Conservation (phyloP, 345 rosid species). For the Eutrema japonicum region DNA sequence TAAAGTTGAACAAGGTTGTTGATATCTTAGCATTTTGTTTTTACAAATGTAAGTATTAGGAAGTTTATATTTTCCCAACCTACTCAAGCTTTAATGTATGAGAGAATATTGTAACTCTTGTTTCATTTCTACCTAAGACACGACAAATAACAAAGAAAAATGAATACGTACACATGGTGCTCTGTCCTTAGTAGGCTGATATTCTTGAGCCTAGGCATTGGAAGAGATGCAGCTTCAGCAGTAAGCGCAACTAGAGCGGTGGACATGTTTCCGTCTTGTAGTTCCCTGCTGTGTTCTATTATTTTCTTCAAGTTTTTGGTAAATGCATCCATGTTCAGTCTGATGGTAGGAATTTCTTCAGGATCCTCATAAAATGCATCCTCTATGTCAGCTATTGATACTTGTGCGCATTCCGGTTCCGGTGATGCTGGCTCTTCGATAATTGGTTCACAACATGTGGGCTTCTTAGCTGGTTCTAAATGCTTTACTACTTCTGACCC, state of each 20-base stretch:
- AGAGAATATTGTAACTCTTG: background rate
- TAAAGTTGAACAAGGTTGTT: background rate
- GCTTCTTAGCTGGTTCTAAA: slow-evolving; percentile 39
- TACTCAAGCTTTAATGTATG: background rate
- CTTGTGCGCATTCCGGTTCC: slow-evolving; percentile 56
- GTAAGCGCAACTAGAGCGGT: slow-evolving; percentile 81
- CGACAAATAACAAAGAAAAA: slow-evolving; percentile 12
- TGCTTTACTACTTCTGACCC: slow-evolving; percentile 41
- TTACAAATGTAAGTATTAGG: background rate
- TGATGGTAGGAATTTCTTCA: slow-evolving; percentile 82
- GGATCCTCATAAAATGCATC: slow-evolving; percentile 66
- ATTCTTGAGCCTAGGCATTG: slow-evolving; percentile 80
- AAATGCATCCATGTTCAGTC: slow-evolving; percentile 69
- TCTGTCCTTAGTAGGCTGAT: slow-evolving; percentile 86
- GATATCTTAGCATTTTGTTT: background rate
- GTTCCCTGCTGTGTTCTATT: slow-evolving; percentile 67
- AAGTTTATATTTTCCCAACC: background rate
- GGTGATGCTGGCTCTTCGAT: slow-evolving; percentile 92
- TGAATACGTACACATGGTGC: slow-evolving; percentile 82
- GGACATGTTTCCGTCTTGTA: slow-evolving; percentile 72
- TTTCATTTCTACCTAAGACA: slow-evolving; percentile 2
- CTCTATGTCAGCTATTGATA: slow-evolving; percentile 65
- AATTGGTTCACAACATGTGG: slow-evolving; percentile 64
- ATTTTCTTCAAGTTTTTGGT: slow-evolving; percentile 66
- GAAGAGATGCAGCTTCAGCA: slow-evolving; percentile 79